phyloP scores from a whole-genome alignment of 306 rosid genomes.

The Senna siamea region DNA sequence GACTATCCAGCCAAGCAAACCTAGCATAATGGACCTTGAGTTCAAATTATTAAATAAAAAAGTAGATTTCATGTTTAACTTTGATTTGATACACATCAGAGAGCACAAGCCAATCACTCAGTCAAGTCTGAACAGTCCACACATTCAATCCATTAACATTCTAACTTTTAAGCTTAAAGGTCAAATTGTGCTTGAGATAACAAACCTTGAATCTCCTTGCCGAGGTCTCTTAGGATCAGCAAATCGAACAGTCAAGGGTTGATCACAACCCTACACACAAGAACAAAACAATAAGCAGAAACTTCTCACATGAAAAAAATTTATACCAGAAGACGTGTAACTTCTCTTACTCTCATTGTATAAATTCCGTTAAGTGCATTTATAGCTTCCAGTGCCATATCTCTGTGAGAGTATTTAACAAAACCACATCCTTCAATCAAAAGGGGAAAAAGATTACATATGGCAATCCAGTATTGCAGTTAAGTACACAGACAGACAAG shows the following conservation, averaged over 20 bases:
- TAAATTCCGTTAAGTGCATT: constrained; percentile 80
- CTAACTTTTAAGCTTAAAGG: constrained; percentile 1
- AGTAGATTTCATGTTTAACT: constrained; percentile 1
- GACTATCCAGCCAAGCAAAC: constrained; percentile 7
- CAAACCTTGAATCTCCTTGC: constrained; percentile 91
- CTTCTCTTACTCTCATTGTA: constrained; percentile 76
- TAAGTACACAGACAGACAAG: constrained; percentile 15
- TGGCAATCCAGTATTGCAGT: constrained; percentile 19
- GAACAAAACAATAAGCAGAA: constrained; percentile 32
- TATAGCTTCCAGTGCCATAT: constrained; percentile 91
- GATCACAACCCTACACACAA: constrained; percentile 76
- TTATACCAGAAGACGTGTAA: constrained; percentile 3
- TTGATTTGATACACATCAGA: constrained; percentile 18
- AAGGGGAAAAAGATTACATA: constrained; percentile 34
- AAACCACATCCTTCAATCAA: constrained; percentile 89
- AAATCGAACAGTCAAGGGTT: constrained; percentile 92
- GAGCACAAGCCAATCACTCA: constrained; percentile 27
- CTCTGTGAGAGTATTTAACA: constrained; percentile 83
- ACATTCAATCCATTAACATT: constrained; percentile 17
- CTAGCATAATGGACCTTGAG: constrained; percentile 1
- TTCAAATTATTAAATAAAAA: not conserved
- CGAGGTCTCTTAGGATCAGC: constrained; percentile 99
- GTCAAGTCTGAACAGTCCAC: constrained; percentile 24
- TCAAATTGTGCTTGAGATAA: constrained; percentile 14
- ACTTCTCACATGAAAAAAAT: constrained; percentile 20